Evolutionary conservation across 495 filamentous ascomycete species (phyloP), one percentile per base, ranked within the genome.

Genomic region (Penicilliopsis zonata): DNA sequence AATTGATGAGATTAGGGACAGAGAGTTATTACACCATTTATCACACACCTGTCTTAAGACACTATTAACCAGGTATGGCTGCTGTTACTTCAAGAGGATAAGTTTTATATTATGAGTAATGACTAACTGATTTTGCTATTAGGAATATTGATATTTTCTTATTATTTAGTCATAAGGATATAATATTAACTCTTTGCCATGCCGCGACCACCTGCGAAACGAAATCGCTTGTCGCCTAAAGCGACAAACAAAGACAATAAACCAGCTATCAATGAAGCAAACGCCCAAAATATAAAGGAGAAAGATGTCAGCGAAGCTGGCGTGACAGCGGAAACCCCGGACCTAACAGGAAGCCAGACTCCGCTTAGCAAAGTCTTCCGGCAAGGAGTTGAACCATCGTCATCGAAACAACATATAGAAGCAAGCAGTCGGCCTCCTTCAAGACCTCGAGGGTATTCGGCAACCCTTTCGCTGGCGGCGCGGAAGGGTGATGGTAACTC

Each of bases 371-470:
- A 47, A 31, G 36, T 37, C 5, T 36, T 59, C 35, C 58, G 63
- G 16, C 42, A 59, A 26, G 59, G 54, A 17, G 55, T 66, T 19
- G 58, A 51, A 15, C 63, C 59, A 5, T 64, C 62, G 3, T 60
- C 59, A 3, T 41, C 35, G 15, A 54, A 47, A 4, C 55, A 59
- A 30, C 47, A 41, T 13, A 38, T 45, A 17, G 57, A 46, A 13
- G 61, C 57, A 16, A 50, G 52, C 1, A 64, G 59, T 36, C 50
- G 61, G 23, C 61, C 57, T 22, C 54, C 58, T 13, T 63, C 59
- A 1, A 43, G 62, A 41, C 57, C 62, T 20, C 58, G 62, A n/a
- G 62, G 62, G 15, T 66, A 66, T 30, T 66, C 62, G 1, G 61
- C 62, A 21, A 63, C 62, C 5, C 35, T 63, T 17, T 64, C 59